Base-by-base conservation (phyloP, 768 basidiomycete species). In the Lactifluus piperatus region DNA sequence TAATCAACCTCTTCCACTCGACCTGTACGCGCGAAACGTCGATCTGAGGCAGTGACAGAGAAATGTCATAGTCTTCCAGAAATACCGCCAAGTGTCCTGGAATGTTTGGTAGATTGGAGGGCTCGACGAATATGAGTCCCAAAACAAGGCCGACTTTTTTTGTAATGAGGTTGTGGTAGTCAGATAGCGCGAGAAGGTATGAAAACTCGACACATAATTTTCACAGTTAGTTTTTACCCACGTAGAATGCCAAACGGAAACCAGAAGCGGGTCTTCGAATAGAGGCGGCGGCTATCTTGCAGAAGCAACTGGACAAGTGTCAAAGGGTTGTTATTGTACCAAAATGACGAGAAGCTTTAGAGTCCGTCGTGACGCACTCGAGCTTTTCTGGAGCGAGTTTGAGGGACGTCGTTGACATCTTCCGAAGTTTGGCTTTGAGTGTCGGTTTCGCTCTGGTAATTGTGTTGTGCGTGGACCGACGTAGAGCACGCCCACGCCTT, bases 81-180 rank as follows among this genome's bases (percentile, higher is more conserved):
- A 90, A 70, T 2, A 89, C 71, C 0, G 81, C 71, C 45, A 92
- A 73, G 54, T 86, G 83, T 1, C 81, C 76, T 26, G 89, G 88
- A 62, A 91, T 78, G 54, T 82, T 83, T 53, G 82, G 80, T 6
- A 88, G 76, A 69, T 85, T 81, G 58, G 77, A 72, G 2, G 85
- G 85, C 58, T 88, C 81, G 53, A 90, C 77, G 62, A 88, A 76
- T 9, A 79, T 72, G 59, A 87, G 80, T 27, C 81, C 88, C 2
- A 89, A 69, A 44, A 84, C 67, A 10, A 80, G 73, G 7, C 89
- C 88, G 27, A 90, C 88, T 90, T n/a, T n/a, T n/a, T n/a, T n/a
- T n/a, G n/a, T n/a, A n/a, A n/a, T n/a, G n/a, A n/a, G n/a, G n/a
- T n/a, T n/a, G n/a, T n/a, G n/a, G n/a, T n/a, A n/a, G n/a, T n/a